Base-by-base conservation (phyloP, 148 eudicot species). In the Amaranthus hypochondriacus region DNA sequence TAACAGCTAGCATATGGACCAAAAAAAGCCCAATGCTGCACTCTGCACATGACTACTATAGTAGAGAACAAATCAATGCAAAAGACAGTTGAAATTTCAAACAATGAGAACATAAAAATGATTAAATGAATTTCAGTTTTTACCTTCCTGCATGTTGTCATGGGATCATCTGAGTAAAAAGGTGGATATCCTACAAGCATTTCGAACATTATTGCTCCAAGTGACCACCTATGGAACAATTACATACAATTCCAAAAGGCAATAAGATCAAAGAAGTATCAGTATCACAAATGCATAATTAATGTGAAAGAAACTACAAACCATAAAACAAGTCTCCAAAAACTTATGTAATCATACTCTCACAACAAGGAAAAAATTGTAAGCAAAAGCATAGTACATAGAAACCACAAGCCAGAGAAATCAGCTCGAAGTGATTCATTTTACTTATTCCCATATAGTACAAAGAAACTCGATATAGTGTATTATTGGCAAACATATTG, bases 161-260 rank as follows among this genome's bases (percentile, higher is more conserved):
- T 91, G 54, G 98, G 92, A 77, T 93, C 95, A 86, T 93, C 98
- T 52, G 98, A 93, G 86, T 93, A 93, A 73, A 93, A 93, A 70
- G 98, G 98, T 42, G 98, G 98, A 79, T 91, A 93, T 42, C 98
- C 97, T 4, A 93, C 97, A 66, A 93, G 98, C 98, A 93, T 93
- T 82, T 91, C 97, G 71, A 77, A 91, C 97, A 91, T 91, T 55
- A 93, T 93, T 74, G 98, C 95, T 59, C 98, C 98, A 60, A 93
- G 91, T 56, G 98, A 93, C 98, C 98, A 93, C 98, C 98, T 93
- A 75, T 60, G 74, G 64, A 77, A 57, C n/a, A 76, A 75, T 28
- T 72, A 75, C 61, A 75, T n/a, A 64, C 15, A 73, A 66, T 10
- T 53, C 71, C 7, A 75, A 51, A 70, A 76, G 60, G 52, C 51